Evolutionary conservation across 164 flowering plant species (phyloP), one percentile per base, ranked within the genome.

Genomic region (Nelumbo lutea): DNA sequence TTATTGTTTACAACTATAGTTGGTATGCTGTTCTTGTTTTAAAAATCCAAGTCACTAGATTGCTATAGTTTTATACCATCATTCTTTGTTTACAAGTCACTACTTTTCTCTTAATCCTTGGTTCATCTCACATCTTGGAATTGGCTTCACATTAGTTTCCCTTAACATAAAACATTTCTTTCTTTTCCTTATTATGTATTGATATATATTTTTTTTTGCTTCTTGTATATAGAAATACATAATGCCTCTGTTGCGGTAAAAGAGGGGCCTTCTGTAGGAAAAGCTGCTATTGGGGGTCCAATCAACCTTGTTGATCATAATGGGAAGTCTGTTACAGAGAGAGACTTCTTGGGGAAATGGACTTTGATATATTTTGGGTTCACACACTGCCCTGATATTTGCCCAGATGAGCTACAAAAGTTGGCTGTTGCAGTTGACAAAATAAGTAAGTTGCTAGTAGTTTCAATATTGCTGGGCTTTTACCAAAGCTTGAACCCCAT

Each of bases 361-460:
- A 90, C 78, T 56, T n/a, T 92, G 73, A 69, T 95, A 58, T 95
- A 95, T 78, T 95, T 95, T 79, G 98, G 97, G 52, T 92, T 95
- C 77, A 95, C 98, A 27, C 96, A 90, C 76, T 95, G 98, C 78
- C 98, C 98, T 68, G 97, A 95, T 78, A 95, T 95, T 72, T 95
- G 98, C 71, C 97, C 98, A 39, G 97, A 89, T 72, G 97, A 92
- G 76, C 86, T 95, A 59, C 80, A 65, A 70, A 95, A 95, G 84
- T 75, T 95, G 70, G 91, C 87, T 73, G 86, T 85, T 76, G 97
- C 98, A 64, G 66, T 95, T 74, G 96, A 95, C 79, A 89, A 88
- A 78, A 90, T 90, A 78, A 90, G 98, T 95, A 77, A 83, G 98
- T 84, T 47, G 27, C 52, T 68, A 13, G 48, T 55, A n/a, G 42